These are phyloP conservation scores for Sporisorium scitamineum DNA, from an alignment of 1,284 basidiomycete genomes.

Conservation along the genomic window DNA sequence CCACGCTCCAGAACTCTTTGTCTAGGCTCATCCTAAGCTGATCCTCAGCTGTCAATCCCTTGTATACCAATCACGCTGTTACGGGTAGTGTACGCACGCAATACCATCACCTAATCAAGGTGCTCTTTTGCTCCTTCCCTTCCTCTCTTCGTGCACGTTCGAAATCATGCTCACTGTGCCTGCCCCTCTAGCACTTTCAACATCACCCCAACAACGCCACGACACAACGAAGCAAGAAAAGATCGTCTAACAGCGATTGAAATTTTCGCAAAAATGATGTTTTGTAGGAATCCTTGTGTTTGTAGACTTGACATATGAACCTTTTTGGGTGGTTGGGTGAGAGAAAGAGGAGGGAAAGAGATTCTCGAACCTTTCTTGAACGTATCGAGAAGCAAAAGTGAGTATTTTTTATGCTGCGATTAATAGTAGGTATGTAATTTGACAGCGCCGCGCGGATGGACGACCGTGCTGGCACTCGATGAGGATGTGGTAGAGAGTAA, in stretches of 20 bases:
- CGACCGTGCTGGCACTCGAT: background rate
- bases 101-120: background rate
- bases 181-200: background rate
- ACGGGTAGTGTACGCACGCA: background rate
- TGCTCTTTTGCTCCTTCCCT: background rate
- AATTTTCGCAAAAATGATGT: background rate
- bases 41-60: background rate
- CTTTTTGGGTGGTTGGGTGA: background rate
- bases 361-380: background rate
- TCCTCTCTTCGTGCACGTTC: background rate
- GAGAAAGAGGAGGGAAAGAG: background rate
- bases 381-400: background rate
- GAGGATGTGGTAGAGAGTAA: background rate
- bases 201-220: too few relatives aligned
- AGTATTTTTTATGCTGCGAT: constrained; percentile 15
- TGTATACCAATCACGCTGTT: constrained; percentile 4
- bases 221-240: background rate
- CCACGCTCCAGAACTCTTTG: constrained; percentile 38
- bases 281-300: constrained; percentile 15
- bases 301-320: constrained; percentile 2
- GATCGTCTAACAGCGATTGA: constrained; percentile 1
- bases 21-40: constrained; percentile 3
- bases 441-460: background rate
- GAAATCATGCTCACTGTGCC: background rate
- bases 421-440: constrained; percentile 7